phyloP scores from a whole-genome alignment of 345 rosid genomes.

The Limnanthes douglasii region DNA sequence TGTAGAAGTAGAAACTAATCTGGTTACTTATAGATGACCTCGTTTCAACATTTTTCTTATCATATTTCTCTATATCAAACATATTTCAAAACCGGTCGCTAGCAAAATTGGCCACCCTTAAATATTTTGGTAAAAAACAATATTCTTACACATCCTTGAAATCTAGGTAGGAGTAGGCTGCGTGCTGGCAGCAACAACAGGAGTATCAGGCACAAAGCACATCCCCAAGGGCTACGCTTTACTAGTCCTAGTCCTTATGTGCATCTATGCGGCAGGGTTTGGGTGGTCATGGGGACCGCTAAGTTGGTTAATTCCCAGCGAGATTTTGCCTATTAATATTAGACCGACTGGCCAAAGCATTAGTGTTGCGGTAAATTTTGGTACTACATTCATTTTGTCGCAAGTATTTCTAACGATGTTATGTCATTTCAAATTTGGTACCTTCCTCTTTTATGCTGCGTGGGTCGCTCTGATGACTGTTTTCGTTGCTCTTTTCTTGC shows the following conservation, averaged over 20 bases:
- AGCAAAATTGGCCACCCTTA: too few relatives aligned
- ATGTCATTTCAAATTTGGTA: conserved; percentile 45
- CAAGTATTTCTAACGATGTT: conserved; percentile 50
- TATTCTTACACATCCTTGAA: too few relatives aligned
- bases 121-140: too few relatives aligned
- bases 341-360: conserved; percentile 54
- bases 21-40: too few relatives aligned
- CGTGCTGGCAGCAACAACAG: conserved; percentile 23
- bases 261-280: conserved; percentile 49
- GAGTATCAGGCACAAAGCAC: conserved; percentile 20
- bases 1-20: too few relatives aligned
- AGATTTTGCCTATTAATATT: conserved; percentile 51
- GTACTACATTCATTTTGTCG: conserved; percentile 28
- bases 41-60: too few relatives aligned
- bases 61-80: too few relatives aligned
- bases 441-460: conserved; percentile 42
- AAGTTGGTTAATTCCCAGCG: conserved; percentile 47
- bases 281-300: conserved; percentile 78
- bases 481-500: conserved; percentile 33
- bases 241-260: conserved; percentile 29
- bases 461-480: conserved; percentile 44
- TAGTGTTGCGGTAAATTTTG: conserved; percentile 34
- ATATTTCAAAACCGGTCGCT: too few relatives aligned
- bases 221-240: conserved; percentile 24
- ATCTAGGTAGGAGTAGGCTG: conserved; percentile 17